A percentile compares a stretch with the other conserved stretches of the same genome.
phyloP scores from a whole-genome alignment of 176 grass and related monocot species.

The Calamus simplicifolius region DNA sequence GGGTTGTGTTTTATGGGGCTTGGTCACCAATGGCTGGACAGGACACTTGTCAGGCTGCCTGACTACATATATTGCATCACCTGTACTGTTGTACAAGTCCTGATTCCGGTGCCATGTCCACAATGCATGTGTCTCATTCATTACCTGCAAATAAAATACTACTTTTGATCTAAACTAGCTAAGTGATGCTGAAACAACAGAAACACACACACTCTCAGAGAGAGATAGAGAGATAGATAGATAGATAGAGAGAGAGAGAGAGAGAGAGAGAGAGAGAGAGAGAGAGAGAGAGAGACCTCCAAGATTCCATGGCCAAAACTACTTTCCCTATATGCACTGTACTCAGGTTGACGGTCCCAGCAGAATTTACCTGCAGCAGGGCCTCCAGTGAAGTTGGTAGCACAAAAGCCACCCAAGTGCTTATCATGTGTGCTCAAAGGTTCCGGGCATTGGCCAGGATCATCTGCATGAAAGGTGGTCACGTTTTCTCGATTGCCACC shows the following conservation, averaged over 20 bases:
- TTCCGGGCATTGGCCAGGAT: slow-evolving; percentile 50
- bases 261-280: too few species aligned
- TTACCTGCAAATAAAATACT: slow-evolving; percentile 33
- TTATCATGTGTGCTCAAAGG: slow-evolving; percentile 38
- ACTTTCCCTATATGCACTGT: slow-evolving; percentile 65
- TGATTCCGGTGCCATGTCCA: slow-evolving; percentile 91
- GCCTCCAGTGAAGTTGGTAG: slow-evolving; percentile 58
- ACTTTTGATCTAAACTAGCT: too few species aligned
- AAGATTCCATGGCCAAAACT: slow-evolving; percentile 89
- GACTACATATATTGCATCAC: slow-evolving; percentile 67
- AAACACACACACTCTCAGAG: neutral
- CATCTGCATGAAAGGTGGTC: slow-evolving; percentile 55
- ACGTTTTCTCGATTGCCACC: slow-evolving; percentile 80
- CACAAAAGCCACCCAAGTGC: slow-evolving; percentile 53
- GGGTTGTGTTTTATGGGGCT: too few species aligned
- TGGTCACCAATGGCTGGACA: neutral
- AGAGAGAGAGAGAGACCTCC: slow-evolving; percentile 30
- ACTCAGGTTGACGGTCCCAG: slow-evolving; percentile 76
- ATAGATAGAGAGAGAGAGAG: neutral
- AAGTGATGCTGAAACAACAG: too few species aligned
- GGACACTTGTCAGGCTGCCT: slow-evolving; percentile 51
- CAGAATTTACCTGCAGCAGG: slow-evolving; percentile 68
- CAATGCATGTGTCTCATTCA: slow-evolving; percentile 76
- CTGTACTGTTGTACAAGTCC: slow-evolving; percentile 34
- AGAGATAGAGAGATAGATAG: neutral